These are phyloP conservation scores for Urostyla sp. DNA, from an alignment of 73 alveolate species.

Conservation along the genomic window DNA sequence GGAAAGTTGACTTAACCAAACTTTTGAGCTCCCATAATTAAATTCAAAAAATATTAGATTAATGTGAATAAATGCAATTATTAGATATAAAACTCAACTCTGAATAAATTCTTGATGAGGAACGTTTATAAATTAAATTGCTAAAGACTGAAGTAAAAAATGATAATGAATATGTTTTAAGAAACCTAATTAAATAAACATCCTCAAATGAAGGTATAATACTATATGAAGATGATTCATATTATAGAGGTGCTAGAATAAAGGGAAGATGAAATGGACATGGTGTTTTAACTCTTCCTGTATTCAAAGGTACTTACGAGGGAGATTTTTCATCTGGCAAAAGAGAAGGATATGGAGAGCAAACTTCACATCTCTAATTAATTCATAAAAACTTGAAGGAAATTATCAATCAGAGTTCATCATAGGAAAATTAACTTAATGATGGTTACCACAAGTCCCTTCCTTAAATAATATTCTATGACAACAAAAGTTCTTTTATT, in stretches of 20 bases:
- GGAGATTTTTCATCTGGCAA: conserved; percentile 26
- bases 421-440: background rate
- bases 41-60: no score
- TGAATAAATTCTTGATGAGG: no score
- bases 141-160: no score
- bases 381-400: background rate
- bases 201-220: background rate
- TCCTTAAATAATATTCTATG: no score
- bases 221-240: conserved; percentile 39
- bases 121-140: no score
- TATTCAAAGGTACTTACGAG: conserved; percentile 4
- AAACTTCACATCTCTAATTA: conserved; percentile 2
- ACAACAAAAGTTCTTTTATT: no score
- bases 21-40: no score
- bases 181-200: background rate
- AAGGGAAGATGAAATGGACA: conserved; percentile 27
- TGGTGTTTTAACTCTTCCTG: conserved; percentile 1
- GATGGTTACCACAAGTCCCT: no score
- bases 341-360: conserved; percentile 37
- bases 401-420: background rate
- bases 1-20: conserved; percentile 12
- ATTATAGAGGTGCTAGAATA: conserved; percentile 6
- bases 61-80: no score
- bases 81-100: no score
- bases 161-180: no score